Evolutionary conservation across 1,139 yeast genomes (phyloP).

Genomic region (Kodamaea arcana): DNA sequence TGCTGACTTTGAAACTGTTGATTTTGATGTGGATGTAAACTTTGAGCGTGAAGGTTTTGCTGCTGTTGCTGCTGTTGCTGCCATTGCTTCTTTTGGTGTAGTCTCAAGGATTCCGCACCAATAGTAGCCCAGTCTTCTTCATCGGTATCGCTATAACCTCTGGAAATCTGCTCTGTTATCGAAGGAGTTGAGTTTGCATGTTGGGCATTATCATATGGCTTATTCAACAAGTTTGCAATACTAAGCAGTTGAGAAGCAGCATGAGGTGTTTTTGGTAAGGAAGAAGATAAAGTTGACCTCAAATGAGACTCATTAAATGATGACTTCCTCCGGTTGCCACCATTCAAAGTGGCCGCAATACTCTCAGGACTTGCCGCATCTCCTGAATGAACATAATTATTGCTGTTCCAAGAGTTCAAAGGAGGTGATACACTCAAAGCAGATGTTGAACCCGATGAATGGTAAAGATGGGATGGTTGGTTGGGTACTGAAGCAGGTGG

Average conservation of each 20-base stretch:
- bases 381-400: constrained; percentile 18
- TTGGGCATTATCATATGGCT: constrained; percentile 11
- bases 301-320: constrained; percentile 45
- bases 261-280: constrained; percentile 11
- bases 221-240: constrained; percentile 14
- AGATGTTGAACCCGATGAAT: constrained; percentile 10
- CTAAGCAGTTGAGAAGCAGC: constrained; percentile 11
- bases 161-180: constrained; percentile 6
- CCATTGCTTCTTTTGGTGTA: constrained; percentile 7
- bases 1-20: not conserved
- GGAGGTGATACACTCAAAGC: constrained; percentile 23
- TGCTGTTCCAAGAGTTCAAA: constrained; percentile 21
- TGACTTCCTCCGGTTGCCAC: constrained; percentile 31
- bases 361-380: constrained; percentile 19
- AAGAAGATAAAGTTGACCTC: constrained; percentile 36
- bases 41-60: not conserved
- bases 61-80: constrained; percentile 2
- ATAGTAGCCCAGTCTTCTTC: constrained; percentile 94
- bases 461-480: constrained; percentile 2
- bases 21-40: not conserved
- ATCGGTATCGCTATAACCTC: constrained; percentile 56
- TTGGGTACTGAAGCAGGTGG: constrained; percentile 2
- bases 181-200: constrained; percentile 13
- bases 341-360: constrained; percentile 15
- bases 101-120: constrained; percentile 65